Evolutionary conservation across 2,329 filamentous ascomycete species (phyloP), one percentile per base, ranked within the genome.

Genomic region (Neocatenulostroma microsporum): DNA sequence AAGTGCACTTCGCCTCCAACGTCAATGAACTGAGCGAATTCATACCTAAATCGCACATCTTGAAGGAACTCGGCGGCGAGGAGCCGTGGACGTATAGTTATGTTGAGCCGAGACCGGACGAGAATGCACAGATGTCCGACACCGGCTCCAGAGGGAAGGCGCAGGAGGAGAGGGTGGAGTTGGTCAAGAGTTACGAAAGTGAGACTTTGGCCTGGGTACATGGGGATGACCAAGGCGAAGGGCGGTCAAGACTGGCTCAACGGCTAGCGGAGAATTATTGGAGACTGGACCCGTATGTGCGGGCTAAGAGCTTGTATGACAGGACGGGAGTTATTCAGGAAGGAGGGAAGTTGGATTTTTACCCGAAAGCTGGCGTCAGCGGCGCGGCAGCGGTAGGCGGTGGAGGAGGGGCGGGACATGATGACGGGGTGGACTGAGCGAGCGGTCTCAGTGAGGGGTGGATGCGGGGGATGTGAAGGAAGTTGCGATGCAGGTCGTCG

Each of bases 1-100:
- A 98, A 63, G 82, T 98, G 14, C 80, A 95, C 60, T 96, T 96
- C 61, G 91, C 84, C 40, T 91, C 86, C 55, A 85, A 78, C 48
- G 67, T 78, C 37, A 73, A 82, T 37, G 89, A 95, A 36, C 69
- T 98, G 36, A 76, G 83, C 46, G 69, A 78, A 38, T 95, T 82
- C 57, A 82, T 98, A 39, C 72, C 78, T 9, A 69, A 69, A 25
- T 68, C 69, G 30, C 78, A 80, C 31, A 83, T 96, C 46, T 74
- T 82, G 41, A 84, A 81, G 53, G 88, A 94, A 45, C 72, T 95
- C 3, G 89, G 87, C 15, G 91, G 91, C 30, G 76, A 82, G 5
- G 87, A 95, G 49, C 71, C 87, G 46, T 96, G 83, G 79, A 69
- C 75, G 32, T 96, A 94, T 63, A 65, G 74, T 45, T 98, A 93